phyloP scores from a whole-genome alignment of 495 filamentous ascomycete genomes.

The Aspergillus carlsbadensis region DNA sequence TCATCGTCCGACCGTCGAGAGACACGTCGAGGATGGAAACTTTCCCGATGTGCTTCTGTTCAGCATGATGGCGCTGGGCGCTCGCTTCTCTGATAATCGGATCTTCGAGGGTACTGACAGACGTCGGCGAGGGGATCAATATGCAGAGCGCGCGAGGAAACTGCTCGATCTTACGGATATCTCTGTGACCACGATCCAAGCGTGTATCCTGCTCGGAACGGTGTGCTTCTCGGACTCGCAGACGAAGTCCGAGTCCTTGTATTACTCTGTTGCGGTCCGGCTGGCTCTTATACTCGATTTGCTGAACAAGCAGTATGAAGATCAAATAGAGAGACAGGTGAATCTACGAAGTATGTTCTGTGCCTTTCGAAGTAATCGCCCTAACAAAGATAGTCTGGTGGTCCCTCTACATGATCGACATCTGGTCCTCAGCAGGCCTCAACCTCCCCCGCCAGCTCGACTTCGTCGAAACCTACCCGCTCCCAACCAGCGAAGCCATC shows the following conservation, averaged over 20 bases:
- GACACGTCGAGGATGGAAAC: not conserved
- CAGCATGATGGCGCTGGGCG: not conserved
- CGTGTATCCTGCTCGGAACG: not conserved
- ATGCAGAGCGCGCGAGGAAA: not conserved
- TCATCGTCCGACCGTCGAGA: not conserved
- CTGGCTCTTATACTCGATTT: not conserved
- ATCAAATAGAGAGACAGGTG: not conserved
- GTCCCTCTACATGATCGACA: slow-evolving; percentile 2
- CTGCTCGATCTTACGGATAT: not conserved
- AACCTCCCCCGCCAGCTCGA: not conserved
- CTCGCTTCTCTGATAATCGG: not conserved
- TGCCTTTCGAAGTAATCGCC: not conserved
- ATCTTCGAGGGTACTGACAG: not conserved
- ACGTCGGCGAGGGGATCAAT: not conserved
- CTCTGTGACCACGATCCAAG: not conserved
- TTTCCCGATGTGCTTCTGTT: not conserved
- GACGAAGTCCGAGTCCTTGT: not conserved
- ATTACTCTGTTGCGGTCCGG: not conserved
- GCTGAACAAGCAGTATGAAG: not conserved
- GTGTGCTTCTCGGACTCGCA: not conserved
- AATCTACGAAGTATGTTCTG: not conserved
- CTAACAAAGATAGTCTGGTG: slow-evolving; percentile 2
- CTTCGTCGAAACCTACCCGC: not conserved
- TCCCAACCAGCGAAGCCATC: not conserved
- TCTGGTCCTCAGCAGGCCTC: not conserved